Evolutionary conservation across 768 basidiomycete species (phyloP), one percentile per base, ranked within the genome.

Genomic region (Candolleomyces efflorescens): DNA sequence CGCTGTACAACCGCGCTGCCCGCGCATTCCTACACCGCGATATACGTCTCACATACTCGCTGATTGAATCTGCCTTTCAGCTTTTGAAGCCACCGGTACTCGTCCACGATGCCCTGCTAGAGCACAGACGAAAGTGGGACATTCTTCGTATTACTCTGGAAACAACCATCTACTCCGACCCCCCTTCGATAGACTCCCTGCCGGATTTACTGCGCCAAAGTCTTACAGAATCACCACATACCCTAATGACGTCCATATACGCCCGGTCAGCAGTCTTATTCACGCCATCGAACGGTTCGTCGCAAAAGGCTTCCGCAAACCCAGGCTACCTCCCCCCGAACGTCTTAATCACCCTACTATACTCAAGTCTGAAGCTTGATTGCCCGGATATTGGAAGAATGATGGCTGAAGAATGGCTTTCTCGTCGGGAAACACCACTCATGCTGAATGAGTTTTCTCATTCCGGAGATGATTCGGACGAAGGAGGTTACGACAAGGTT

Each of bases 121-220:
- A 79, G 20, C 75, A 84, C 59, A 83, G 91, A 17, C 78, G 85
- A 56, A 92, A 92, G 73, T 94, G 92, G 92, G 91, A 94, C 65
- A 84, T 94, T 56, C 83, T 94, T 6, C 81, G 92, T 23, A 87
- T 94, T 60, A 93, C 90, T 0, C 79, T 92, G 55, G 90, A 93
- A 67, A 83, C 86, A 1, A 90, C 86, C 0, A 71, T 89, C 24
- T 90, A 88, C 65, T 68, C 82, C 13, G 79, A 87, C 0, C 82
- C 83, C 1, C 80, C 71, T 1, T 68, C 77, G 23, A 66, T 71
- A 5, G 75, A 76, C 3, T 62, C 65, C 9, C 69, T 89, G 13
- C 87, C 89, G 0, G 71, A 77, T 20, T 56, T 79, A 0, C 73
- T 90, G 24, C 78, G 80, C 32, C 74, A 78, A 10, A 75, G 81